phyloP scores from a whole-genome alignment of 371 early-diverging fungal genomes.

The Mucor plumbeus region DNA sequence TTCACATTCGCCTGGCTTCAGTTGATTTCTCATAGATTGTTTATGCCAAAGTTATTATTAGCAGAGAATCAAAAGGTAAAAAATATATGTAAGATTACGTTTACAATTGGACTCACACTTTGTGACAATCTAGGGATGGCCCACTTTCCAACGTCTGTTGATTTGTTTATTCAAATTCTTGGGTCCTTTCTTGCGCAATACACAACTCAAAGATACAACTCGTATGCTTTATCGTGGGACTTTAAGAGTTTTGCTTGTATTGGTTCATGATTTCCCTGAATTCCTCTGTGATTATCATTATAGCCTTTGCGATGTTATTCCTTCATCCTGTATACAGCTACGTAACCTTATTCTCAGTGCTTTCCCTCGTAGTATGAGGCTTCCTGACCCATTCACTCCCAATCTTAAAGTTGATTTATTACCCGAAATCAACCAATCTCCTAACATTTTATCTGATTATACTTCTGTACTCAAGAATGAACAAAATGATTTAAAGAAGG shows the following conservation, averaged over 20 bases:
- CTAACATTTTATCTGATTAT: constrained; percentile 87
- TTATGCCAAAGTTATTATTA: constrained; percentile 87
- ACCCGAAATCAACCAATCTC: constrained; percentile 85
- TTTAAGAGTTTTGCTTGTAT: constrained; percentile 86
- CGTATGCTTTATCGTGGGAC: constrained; percentile 90
- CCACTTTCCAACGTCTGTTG: constrained; percentile 81
- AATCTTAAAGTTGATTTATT: constrained; percentile 92
- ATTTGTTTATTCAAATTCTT: constrained; percentile 86
- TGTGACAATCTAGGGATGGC: constrained; percentile 72
- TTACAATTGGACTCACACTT: no score
- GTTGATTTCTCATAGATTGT: constrained; percentile 89
- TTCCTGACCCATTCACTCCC: constrained; percentile 97
- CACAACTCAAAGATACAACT: constrained; percentile 75
- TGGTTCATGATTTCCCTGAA: constrained; percentile 98
- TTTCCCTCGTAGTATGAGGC: constrained; percentile 94
- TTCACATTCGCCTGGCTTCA: constrained; percentile 97
- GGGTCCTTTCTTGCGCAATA: constrained; percentile 79
- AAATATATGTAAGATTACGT: neutral
- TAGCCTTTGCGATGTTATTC: constrained; percentile 92
- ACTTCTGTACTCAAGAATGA: constrained; percentile 59
- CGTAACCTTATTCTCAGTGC: constrained; percentile 95
- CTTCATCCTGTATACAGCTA: constrained; percentile 92
- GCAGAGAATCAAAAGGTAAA: constrained; percentile 72
- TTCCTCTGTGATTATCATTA: constrained; percentile 94
- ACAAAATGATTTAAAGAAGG: constrained; percentile 58